Conservation (phyloP, 441 rosid species). For the Populus hybrid region DNA sequence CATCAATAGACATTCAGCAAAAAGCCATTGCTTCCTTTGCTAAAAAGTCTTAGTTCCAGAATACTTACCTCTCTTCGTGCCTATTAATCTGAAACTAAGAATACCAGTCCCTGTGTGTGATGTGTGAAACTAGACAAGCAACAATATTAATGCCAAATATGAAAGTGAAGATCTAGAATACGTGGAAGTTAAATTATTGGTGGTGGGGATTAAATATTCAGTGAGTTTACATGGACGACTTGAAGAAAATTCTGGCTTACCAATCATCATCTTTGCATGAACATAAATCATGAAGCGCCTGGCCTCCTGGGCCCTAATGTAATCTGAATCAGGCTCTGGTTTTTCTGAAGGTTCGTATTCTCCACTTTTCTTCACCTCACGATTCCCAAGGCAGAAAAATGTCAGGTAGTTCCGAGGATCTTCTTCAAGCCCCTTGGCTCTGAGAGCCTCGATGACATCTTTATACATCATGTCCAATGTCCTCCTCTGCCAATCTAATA, state of each 20-base stretch:
- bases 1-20: too few relatives aligned
- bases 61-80: too few relatives aligned
- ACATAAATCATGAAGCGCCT: conserved; percentile 99
- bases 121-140: background rate
- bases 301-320: conserved; percentile 82
- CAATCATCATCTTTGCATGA: conserved; percentile 97
- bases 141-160: background rate
- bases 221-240: background rate
- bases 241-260: conserved; percentile 32
- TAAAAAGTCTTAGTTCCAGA: too few relatives aligned
- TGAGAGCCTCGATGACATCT: conserved; percentile 71
- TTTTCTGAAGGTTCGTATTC: conserved; percentile 84
- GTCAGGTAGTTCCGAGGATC: conserved; percentile 93
- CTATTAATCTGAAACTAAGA: too few relatives aligned
- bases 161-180: background rate
- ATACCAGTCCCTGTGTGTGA: background rate
- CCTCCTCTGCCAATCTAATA: conserved; percentile 95
- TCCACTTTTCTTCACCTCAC: conserved; percentile 85
- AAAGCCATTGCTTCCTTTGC: too few relatives aligned
- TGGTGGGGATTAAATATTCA: background rate
- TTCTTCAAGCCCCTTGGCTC: conserved; percentile 61
- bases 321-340: conserved; percentile 82
- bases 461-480: conserved; percentile 98
- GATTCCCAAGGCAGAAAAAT: conserved; percentile 92
- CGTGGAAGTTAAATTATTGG: background rate